These are phyloP conservation scores for Pisolithus tinctorius DNA, from an alignment of 768 basidiomycete genomes.

Conservation along the genomic window DNA sequence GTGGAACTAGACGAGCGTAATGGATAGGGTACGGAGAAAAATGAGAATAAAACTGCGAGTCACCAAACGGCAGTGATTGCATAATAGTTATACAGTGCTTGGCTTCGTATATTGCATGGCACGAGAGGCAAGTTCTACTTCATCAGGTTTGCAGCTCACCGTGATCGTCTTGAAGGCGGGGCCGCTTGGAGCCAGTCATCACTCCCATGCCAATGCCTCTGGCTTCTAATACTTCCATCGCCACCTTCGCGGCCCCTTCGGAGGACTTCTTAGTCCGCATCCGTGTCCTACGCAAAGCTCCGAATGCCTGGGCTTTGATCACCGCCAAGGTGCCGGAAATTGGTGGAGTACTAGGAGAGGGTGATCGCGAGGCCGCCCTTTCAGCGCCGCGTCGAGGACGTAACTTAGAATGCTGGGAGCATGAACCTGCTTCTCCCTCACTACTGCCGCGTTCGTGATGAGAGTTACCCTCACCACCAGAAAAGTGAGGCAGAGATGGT, in stretches of 20 bases:
- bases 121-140: constrained; percentile 5
- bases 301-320: constrained; percentile 88
- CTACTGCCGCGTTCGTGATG: constrained; percentile 49
- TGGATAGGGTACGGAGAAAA: constrained; percentile 22
- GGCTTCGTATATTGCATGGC: constrained; percentile 7
- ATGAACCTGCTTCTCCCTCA: constrained; percentile 46
- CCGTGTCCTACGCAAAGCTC: constrained; percentile 73
- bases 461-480: constrained; percentile 45
- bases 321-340: constrained; percentile 82
- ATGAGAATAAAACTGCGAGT: constrained; percentile 17
- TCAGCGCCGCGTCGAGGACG: constrained; percentile 44
- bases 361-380: constrained; percentile 41
- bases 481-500: constrained; percentile 41
- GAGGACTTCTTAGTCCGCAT: constrained; percentile 65
- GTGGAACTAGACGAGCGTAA: constrained; percentile 26
- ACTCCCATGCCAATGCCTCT: constrained; percentile 60
- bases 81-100: constrained; percentile 23
- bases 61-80: constrained; percentile 20
- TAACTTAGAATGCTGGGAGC: constrained; percentile 34
- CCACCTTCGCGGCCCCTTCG: constrained; percentile 65
- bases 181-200: constrained; percentile 30
- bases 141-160: constrained; percentile 34
- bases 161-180: constrained; percentile 48
- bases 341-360: constrained; percentile 39
- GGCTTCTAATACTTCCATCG: constrained; percentile 76